Evolutionary conservation across 768 basidiomycete genomes (phyloP).

Genomic region (Mycena polygramma): DNA sequence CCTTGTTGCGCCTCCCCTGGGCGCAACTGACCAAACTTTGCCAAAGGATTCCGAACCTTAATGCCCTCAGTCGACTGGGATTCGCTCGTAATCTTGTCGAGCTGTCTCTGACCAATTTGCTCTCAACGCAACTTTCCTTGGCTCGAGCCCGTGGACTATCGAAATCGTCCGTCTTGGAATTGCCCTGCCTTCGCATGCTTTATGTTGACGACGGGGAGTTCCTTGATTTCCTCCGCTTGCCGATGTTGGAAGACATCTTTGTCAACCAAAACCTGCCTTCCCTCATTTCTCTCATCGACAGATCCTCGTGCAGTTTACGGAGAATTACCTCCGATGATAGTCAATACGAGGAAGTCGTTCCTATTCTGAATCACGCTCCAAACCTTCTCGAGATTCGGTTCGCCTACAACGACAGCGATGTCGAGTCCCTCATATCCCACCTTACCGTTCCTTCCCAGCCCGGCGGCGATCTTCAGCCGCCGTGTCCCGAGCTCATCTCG

Average conservation of each 20-base stretch:
- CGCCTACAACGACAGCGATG: background rate
- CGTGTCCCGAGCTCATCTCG: background rate
- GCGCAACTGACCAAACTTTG: slow-evolving; percentile 7
- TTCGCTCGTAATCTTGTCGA: slow-evolving; percentile 15
- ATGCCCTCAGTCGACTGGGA: background rate
- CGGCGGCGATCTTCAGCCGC: background rate
- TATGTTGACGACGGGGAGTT: slow-evolving; percentile 12
- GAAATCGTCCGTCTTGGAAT: background rate
- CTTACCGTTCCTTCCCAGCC: background rate
- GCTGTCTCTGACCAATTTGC: slow-evolving; percentile 6
- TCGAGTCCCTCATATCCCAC: background rate
- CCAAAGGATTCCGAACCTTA: slow-evolving; percentile 1
- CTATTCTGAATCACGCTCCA: background rate
- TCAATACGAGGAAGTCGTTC: background rate
- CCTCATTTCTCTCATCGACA: slow-evolving; percentile 12
- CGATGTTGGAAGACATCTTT: slow-evolving; percentile 15
- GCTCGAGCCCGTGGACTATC: background rate
- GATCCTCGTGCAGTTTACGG: slow-evolving; percentile 2
- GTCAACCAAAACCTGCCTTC: background rate
- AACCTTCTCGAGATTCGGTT: slow-evolving; percentile 7
- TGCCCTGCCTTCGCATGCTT: slow-evolving; percentile 12
- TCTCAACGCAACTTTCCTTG: background rate
- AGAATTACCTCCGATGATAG: background rate
- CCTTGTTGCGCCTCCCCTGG: slow-evolving; percentile 6
- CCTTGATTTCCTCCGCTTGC: slow-evolving; percentile 2